Percentiles rank a stretch among this genome's conserved stretches.
Conservation (phyloP, 2,329 filamentous ascomycete species). For the Fusarium citri region DNA sequence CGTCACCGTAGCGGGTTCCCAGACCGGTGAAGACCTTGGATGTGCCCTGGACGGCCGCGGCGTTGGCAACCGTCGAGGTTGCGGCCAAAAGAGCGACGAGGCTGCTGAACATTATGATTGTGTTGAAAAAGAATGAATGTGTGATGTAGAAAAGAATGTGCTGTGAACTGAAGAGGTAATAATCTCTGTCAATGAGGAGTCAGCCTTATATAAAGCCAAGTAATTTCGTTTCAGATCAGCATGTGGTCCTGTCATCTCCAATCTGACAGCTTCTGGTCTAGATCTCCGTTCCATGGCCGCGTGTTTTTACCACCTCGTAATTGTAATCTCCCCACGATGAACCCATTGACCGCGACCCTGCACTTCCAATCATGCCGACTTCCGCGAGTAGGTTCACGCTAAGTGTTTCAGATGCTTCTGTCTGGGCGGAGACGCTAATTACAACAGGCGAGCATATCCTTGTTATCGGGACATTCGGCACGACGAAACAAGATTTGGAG, state of each 20-base stretch:
- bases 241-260: neutral
- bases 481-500: neutral
- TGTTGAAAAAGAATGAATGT: neutral
- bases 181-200: neutral
- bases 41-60: neutral
- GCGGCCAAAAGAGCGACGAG: slow-evolving; percentile 15
- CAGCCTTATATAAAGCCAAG: slow-evolving; percentile 3
- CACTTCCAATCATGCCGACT: neutral
- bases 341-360: too few species aligned
- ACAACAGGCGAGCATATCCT: neutral
- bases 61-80: slow-evolving; percentile 12
- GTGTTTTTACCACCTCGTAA: neutral
- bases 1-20: slow-evolving; percentile 12
- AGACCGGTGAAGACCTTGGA: slow-evolving; percentile 2
- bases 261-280: neutral
- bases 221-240: slow-evolving; percentile 5
- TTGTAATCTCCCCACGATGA: neutral
- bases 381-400: neutral
- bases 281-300: neutral
- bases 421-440: neutral
- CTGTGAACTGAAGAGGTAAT: neutral
- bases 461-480: neutral
- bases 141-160: slow-evolving; percentile 13
- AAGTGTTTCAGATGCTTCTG: neutral
- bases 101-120: slow-evolving; percentile 10